Evolutionary conservation across 331 rosid genomes (phyloP), one percentile per base, ranked within the genome.

Genomic region (Spiraea crenata): DNA sequence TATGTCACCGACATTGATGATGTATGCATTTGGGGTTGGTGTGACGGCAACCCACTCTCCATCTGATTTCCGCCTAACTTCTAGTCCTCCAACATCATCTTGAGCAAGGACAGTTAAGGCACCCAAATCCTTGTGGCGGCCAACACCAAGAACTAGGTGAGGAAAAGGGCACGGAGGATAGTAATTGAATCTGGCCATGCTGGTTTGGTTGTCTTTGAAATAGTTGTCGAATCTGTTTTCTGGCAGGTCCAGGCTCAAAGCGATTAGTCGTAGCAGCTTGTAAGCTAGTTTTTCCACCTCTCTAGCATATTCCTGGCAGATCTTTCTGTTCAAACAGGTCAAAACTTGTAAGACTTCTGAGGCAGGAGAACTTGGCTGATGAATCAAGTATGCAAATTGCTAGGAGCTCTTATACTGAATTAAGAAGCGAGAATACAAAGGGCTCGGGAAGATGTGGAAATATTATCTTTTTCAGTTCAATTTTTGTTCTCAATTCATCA

Each of bases 151-250:
- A 64, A 88, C 93, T 4, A 90, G 68, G 47, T 90, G 66, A 60
- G 97, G 96, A n/a, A 62, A 76, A 12, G 93, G 93, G 60, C 98
- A 90, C 15, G 87, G 82, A 10, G 98, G 96, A 61, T 92, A 92
- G 73, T 67, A 83, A 60, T 93, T 93, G 50, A 93, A 72, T 52
- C 98, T 52, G 48, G 81, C 54, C 54, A 85, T 1, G 85, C 87
- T 93, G 0, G 63, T 25, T 50, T 93, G 96, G 20, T 93, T 89
- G 20, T 82, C 87, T 80, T 83, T 69, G 79, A 90, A 92, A 66
- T 72, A 81, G 35, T 72, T 80, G 50, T 82, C 71, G 72, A 86
- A 66, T 67, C 75, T 81, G 80, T 85, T 81, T 34, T 74, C 83
- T 34, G 80, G 59, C 64, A 85, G 70, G 20, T 90, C 96, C 58